Evolutionary conservation across 345 rosid genomes (phyloP).

Genomic region (Aquilaria yunnanensis): DNA sequence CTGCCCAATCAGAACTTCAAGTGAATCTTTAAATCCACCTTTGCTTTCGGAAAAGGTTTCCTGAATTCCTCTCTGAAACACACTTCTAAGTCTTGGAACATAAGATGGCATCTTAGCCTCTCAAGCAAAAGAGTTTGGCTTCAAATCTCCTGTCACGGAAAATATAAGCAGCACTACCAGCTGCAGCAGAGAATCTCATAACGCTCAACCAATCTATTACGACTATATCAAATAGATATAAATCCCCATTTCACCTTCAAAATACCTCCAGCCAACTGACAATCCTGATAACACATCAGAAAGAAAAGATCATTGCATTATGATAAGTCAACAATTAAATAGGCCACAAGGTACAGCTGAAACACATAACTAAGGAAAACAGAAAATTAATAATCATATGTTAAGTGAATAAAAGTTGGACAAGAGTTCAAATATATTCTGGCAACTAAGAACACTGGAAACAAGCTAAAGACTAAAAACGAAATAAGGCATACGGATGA

Average conservation of each 20-base stretch:
- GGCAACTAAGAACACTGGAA: slow-evolving; percentile 20
- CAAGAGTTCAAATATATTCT: neutral
- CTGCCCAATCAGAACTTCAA: slow-evolving; percentile 42
- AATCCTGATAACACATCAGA: slow-evolving; percentile 16
- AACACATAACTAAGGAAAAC: no score
- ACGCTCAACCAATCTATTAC: slow-evolving; percentile 24
- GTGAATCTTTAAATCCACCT: slow-evolving; percentile 31
- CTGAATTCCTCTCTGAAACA: slow-evolving; percentile 42
- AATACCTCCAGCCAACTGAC: slow-evolving; percentile 4
- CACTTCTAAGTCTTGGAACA: slow-evolving; percentile 42
- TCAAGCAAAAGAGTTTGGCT: slow-evolving; percentile 21
- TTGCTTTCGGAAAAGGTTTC: slow-evolving; percentile 32
- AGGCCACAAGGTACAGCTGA: no score
- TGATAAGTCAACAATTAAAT: neutral
- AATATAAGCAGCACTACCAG: slow-evolving; percentile 24
- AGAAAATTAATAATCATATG: no score
- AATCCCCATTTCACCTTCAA: slow-evolving; percentile 18
- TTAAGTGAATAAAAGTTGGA: no score
- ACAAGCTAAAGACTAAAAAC: neutral
- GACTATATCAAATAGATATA: slow-evolving; percentile 6
- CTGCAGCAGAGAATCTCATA: slow-evolving; percentile 37
- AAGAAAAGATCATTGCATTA: neutral
- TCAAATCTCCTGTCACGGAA: slow-evolving; percentile 16
- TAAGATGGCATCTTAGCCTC: slow-evolving; percentile 59
- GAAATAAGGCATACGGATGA: neutral